Conservation (phyloP, 164 flowering plant genomes). For the Vitis rupestris region DNA sequence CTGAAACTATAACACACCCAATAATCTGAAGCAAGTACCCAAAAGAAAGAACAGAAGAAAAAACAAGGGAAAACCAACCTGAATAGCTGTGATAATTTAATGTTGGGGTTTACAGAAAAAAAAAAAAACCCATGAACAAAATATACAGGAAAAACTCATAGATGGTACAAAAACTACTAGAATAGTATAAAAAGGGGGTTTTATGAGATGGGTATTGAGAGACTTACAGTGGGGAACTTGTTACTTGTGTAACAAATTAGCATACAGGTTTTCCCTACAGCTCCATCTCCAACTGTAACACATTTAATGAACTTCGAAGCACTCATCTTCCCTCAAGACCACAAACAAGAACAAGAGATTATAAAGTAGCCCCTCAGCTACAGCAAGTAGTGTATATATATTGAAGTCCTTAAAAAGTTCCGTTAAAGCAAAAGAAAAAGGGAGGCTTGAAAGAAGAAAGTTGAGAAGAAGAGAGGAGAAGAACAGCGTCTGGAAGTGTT, state of each 20-base stretch:
- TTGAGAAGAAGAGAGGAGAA: slow-evolving; percentile 9
- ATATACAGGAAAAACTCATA: slow-evolving; percentile 5
- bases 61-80: background rate
- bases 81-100: background rate
- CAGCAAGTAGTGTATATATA: background rate
- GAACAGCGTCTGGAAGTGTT: background rate
- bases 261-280: slow-evolving; percentile 97
- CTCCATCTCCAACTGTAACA: slow-evolving; percentile 99
- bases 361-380: slow-evolving; percentile 3
- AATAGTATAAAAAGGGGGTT: background rate
- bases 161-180: slow-evolving; percentile 3
- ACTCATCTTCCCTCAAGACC: slow-evolving; percentile 50
- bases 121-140: slow-evolving; percentile 12
- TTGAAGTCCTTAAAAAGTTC: background rate
- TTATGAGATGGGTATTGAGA: background rate
- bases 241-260: slow-evolving; percentile 96
- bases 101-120: background rate
- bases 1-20: too few relatives aligned
- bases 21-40: too few relatives aligned
- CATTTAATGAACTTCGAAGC: slow-evolving; percentile 97
- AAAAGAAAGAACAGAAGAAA: background rate
- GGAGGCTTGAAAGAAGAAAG: slow-evolving; percentile 4
- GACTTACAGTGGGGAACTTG: slow-evolving; percentile 92
- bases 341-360: background rate
- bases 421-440: slow-evolving; percentile 1